Base-by-base conservation (phyloP, 2,329 filamentous ascomycete species). In the Tolypocladium amazonense region DNA sequence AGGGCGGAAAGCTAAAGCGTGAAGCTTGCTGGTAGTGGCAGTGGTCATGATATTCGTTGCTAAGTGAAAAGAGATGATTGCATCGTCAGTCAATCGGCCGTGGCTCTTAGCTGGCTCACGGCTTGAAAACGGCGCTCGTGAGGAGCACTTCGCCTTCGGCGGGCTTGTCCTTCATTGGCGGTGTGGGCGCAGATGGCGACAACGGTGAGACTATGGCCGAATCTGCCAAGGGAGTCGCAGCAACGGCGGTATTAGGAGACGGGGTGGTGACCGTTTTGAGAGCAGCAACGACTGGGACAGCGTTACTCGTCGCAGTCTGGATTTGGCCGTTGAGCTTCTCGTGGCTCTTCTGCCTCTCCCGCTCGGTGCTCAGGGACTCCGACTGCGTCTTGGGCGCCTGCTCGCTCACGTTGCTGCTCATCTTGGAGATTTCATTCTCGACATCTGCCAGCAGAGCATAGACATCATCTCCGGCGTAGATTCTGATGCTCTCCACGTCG, bases 401-500 rank as follows among this genome's bases (percentile, higher is more conserved):
- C 38, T 66, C 60, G 5, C 61, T 63, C 35, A 61, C 61, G 33
- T 63, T 63, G 54, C 61, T 65, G 63, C 69, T 69, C 68, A 76
- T 73, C 60, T 71, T 73, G 57, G 68, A 71, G 57, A 75, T 73
- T 56, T 76, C 73, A 54, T 72, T 68, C 70, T 89, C 85, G 18
- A 89, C 86, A 64, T 89, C 86, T 1, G 82, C 84, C 47, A 89
- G 76, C 1, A 89, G 77, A 2, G 83, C 81, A 64, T 86, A 88
- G 11, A 90, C 81, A 55, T 88, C 85, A 61, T 83, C 82, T 61
- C 86, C 86, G 27, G 85, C 85, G 64, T 88, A 89, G 64, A 89
- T 80, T 27, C 83, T 82, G 61, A 88, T 88, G 68, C 85, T 88
- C 70, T 88, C 83, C 43, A 84, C 77, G 27, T 79, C 78, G 15